Base-by-base conservation (phyloP, 1,284 basidiomycete species). In the Serendipita sp. region DNA sequence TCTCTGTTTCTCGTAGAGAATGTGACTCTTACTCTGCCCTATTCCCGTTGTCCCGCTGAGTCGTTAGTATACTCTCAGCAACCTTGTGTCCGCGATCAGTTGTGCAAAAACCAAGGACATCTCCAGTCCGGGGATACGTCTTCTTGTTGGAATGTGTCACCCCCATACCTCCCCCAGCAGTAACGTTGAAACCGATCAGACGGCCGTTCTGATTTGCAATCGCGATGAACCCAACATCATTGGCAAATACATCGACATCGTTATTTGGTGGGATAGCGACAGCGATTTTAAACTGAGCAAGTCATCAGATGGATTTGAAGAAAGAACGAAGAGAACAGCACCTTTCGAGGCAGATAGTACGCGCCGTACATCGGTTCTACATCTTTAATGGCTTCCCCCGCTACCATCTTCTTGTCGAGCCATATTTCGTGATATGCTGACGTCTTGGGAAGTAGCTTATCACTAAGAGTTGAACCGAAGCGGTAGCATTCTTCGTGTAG, bases 71-170 rank as follows among this genome's bases (percentile, higher is more conserved):
- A 71, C 88, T 87, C 77, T 98, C 94, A 41, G 93, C 93, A 5
- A 94, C 88, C 64, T 85, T 79, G 69, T 82, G 81, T 61, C 89
- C 93, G 72, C 99, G 87, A 66, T 95, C 92, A 13, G 85, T 78
- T 1, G 87, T 90, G 69, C 93, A 92, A 78, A 97, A 99, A 62
- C 95, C 96, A 67, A 99, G 83, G 32, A 97, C 77, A 69, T 87
- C 86, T 60, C 84, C 93, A 47, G 88, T 75, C 66, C 96, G 86
- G 53, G 96, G 96, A 74, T 99, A 99, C 0, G 95, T 99, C 79
- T 95, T 94, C 80, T 98, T 99, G 81, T 93, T 96, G 61, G 91
- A 93, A 72, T 99, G 94, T 0, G 95, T 98, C 55, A 99, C 95
- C 75, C 95, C 95, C 95, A 99, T 99, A 64, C 95, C 96, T 71